A percentile compares a stretch with the other conserved stretches of the same genome.
Conservation (phyloP, 805 yeast species). For the Yarrowia divulgata region DNA sequence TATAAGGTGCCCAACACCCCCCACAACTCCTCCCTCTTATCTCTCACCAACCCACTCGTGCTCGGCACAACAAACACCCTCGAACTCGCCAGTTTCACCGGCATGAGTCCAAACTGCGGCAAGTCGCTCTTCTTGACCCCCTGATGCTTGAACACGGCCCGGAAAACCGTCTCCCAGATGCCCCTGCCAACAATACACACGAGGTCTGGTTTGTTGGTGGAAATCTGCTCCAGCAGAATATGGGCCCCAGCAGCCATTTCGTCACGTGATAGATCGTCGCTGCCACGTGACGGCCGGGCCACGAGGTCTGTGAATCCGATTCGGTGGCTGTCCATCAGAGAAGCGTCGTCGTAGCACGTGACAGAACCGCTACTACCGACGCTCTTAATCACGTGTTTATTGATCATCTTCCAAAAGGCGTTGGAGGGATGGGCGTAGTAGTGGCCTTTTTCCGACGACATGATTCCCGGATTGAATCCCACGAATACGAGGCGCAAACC, state of each 20-base stretch:
- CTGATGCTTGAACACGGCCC: constrained; percentile 47
- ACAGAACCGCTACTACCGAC: too few relatives aligned
- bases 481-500: constrained; percentile 60
- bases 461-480: constrained; percentile 76
- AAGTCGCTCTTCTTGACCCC: constrained; percentile 47
- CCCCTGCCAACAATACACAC: constrained; percentile 76
- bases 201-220: constrained; percentile 51
- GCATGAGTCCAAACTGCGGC: constrained; percentile 64
- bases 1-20: constrained; percentile 4
- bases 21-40: constrained; percentile 21
- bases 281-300: constrained; percentile 65
- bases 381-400: constrained; percentile 61
- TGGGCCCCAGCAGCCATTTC: constrained; percentile 68
- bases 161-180: constrained; percentile 69
- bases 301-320: constrained; percentile 79
- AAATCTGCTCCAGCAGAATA: constrained; percentile 57
- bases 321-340: constrained; percentile 54
- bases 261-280: constrained; percentile 57
- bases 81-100: constrained; percentile 46
- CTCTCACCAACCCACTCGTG: constrained; percentile 70
- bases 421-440: constrained; percentile 77
- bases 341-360: constrained; percentile 53
- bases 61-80: constrained; percentile 68
- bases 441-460: constrained; percentile 67
- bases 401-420: constrained; percentile 65